phyloP scores from a whole-genome alignment of 2,329 filamentous ascomycete species.

The Beauveria sp. region DNA sequence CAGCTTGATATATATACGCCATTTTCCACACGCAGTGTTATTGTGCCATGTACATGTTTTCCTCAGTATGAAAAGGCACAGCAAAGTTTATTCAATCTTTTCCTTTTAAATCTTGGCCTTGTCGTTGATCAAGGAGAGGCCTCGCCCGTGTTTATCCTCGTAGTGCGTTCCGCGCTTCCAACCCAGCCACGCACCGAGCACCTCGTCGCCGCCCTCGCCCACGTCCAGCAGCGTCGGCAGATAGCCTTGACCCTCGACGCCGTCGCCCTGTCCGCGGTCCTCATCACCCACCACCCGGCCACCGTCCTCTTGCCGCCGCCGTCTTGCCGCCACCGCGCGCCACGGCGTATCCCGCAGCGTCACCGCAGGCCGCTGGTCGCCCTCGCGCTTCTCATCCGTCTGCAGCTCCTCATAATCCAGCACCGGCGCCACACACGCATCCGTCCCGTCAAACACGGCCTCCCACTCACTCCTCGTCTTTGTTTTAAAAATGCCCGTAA shows the following conservation, averaged over 20 bases:
- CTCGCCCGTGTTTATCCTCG: conserved; percentile 51
- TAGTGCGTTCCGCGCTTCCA: conserved; percentile 69
- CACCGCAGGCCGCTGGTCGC: conserved; percentile 65
- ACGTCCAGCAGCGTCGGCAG: conserved; percentile 48
- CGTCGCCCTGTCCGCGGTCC: conserved; percentile 54
- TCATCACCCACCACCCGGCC: conserved; percentile 22
- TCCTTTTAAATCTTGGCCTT: conserved; percentile 26
- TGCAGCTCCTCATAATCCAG: conserved; percentile 68
- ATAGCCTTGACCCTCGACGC: conserved; percentile 63
- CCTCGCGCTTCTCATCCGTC: conserved; percentile 37
- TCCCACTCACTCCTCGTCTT: conserved; percentile 79
- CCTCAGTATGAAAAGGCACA: background rate
- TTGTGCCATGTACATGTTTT: background rate
- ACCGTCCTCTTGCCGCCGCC: no score
- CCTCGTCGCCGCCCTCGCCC: conserved; percentile 65
- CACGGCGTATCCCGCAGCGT: conserved; percentile 63
- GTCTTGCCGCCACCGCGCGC: conserved; percentile 40
- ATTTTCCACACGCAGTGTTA: no score
- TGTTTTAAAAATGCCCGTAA: conserved; percentile 56
- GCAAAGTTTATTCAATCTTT: no score
- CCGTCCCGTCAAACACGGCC: conserved; percentile 74
- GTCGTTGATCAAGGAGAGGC: conserved; percentile 38
- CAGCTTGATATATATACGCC: no score
- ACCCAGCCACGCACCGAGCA: conserved; percentile 64
- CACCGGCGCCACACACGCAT: conserved; percentile 89